phyloP scores from a whole-genome alignment of 1,284 basidiomycete genomes.

The Cryptococcus deneoformans region DNA sequence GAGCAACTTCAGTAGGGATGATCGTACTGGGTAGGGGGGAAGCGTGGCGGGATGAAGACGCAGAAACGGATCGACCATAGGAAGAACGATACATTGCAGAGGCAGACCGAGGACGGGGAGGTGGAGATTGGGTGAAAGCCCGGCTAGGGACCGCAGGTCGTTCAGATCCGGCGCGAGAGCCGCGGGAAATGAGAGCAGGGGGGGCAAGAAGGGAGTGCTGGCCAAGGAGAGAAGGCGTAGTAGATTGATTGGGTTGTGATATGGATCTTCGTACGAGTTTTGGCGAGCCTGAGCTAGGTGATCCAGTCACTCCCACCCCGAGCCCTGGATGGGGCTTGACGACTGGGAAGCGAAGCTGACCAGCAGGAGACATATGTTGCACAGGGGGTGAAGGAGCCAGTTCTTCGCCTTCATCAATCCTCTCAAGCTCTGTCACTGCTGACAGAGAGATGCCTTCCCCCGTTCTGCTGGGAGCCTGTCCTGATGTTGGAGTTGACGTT shows the following conservation, averaged over 20 bases:
- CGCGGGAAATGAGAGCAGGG: constrained; percentile 9
- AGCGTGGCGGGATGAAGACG: not conserved
- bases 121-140: constrained; percentile 4
- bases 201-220: constrained; percentile 9
- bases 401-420: constrained; percentile 16
- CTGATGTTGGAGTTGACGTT: not conserved
- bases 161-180: constrained; percentile 10
- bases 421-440: constrained; percentile 10
- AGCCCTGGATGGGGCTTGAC: not conserved
- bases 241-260: constrained; percentile 1
- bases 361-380: not conserved
- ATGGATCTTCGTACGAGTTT: not conserved
- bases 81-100: constrained; percentile 5
- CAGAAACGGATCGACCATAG: not conserved
- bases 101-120: constrained; percentile 8
- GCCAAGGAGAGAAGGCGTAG: not conserved
- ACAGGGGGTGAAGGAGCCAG: not conserved
- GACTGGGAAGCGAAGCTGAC: constrained; percentile 6
- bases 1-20: not conserved
- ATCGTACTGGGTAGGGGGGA: constrained; percentile 6
- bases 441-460: not conserved
- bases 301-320: not conserved
- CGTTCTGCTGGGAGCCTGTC: not conserved
- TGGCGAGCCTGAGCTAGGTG: not conserved
- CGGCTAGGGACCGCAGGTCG: constrained; percentile 4